A percentile compares a stretch with the other conserved stretches of the same genome.
Conservation (phyloP, 2,329 filamentous ascomycete species). For the Aspergillus sp. region DNA sequence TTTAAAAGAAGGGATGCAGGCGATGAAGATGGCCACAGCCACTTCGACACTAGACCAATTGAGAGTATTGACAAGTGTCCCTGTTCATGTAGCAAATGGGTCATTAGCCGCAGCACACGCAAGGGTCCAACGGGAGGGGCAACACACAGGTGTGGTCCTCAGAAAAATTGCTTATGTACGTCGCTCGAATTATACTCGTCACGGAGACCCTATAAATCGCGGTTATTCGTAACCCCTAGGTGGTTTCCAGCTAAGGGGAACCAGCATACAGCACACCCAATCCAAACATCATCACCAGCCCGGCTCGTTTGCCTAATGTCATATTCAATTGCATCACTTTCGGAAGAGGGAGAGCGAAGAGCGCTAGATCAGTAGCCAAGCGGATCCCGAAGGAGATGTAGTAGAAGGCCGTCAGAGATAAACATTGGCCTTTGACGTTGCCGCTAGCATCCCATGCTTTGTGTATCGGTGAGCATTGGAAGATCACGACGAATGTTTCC, state of each 20-base stretch:
- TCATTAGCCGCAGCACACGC: background rate
- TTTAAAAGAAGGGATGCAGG: conserved; percentile 18
- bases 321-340: conserved; percentile 17
- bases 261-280: conserved; percentile 13
- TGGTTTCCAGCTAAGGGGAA: background rate
- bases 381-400: conserved; percentile 17
- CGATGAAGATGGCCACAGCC: conserved; percentile 18
- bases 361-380: conserved; percentile 16
- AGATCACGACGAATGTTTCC: conserved; percentile 67
- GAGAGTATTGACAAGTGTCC: conserved; percentile 14
- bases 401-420: conserved; percentile 16
- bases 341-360: conserved; percentile 18
- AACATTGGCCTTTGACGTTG: conserved; percentile 11
- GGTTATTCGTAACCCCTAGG: background rate
- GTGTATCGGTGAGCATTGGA: conserved; percentile 18
- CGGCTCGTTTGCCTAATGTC: conserved; percentile 10
- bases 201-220: conserved; percentile 9
- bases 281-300: conserved; percentile 17
- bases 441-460: conserved; percentile 15
- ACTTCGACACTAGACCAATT: conserved; percentile 22
- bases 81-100: background rate
- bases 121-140: background rate
- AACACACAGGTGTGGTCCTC: conserved; percentile 9
- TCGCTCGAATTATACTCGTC: conserved; percentile 19
- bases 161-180: conserved; percentile 12